These are phyloP conservation scores for Magnaporthales sp. DNA, from an alignment of 2,329 filamentous ascomycete species.

Conservation along the genomic window DNA sequence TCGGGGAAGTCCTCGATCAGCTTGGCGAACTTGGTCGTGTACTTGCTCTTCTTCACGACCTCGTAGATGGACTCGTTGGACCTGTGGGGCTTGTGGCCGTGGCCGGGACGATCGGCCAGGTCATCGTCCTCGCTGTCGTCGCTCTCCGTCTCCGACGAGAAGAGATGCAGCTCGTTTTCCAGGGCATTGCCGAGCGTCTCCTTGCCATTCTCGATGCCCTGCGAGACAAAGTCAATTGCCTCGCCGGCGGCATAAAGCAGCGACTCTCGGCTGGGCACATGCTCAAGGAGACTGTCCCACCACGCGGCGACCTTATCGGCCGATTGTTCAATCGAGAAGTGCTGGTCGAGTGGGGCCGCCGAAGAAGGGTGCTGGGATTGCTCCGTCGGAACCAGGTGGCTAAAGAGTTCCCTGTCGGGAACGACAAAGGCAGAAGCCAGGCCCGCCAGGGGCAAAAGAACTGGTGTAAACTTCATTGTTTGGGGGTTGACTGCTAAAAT, in stretches of 20 bases:
- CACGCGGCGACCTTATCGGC: constrained; percentile 9
- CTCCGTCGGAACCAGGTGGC: constrained; percentile 9
- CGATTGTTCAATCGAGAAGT: constrained; percentile 1
- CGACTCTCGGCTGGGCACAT: constrained; percentile 8
- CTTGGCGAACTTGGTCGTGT: constrained; percentile 68
- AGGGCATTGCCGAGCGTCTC: constrained; percentile 8
- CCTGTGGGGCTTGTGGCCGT: constrained; percentile 20
- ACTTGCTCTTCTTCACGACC: constrained; percentile 64
- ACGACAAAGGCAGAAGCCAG: constrained; percentile 15
- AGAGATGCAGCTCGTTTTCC: constrained; percentile 5
- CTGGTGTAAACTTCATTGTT: neutral
- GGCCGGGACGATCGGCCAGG: constrained; percentile 10
- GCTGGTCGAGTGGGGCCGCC: neutral
- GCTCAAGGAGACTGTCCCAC: constrained; percentile 8
- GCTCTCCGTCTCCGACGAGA: neutral
- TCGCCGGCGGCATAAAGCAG: constrained; percentile 8
- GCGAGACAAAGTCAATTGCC: constrained; percentile 9
- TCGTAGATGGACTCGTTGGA: constrained; percentile 71
- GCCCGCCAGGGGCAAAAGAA: constrained; percentile 8
- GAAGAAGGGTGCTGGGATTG: neutral
- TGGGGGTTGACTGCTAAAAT: neutral
- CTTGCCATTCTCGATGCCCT: constrained; percentile 9
- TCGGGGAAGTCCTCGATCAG: constrained; percentile 66
- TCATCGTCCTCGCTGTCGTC: neutral
- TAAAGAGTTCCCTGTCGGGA: constrained; percentile 11